Conservation (phyloP, 73 alveolate species). For the Tetrahymena thermophila region DNA sequence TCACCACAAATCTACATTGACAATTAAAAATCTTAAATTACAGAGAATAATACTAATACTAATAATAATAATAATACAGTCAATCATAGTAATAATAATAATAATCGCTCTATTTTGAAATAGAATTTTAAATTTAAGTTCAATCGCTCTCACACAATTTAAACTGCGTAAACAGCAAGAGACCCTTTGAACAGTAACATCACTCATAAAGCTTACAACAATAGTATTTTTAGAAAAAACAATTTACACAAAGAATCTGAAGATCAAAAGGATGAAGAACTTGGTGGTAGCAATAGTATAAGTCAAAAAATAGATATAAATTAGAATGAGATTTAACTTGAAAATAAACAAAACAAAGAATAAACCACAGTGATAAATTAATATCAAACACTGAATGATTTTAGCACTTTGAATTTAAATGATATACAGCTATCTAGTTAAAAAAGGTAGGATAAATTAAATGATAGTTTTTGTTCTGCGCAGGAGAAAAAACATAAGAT, state of each 20-base stretch:
- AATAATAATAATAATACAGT: not conserved
- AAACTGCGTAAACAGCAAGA: not conserved
- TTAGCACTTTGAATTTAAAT: not conserved
- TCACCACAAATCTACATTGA: not conserved
- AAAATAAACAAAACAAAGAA: not conserved
- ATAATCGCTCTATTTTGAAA: not conserved
- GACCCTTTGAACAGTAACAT: not conserved
- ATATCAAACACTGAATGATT: not conserved
- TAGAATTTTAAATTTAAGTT: too few species aligned
- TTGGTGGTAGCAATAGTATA: not conserved
- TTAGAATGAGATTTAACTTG: not conserved
- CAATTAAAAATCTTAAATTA: too few species aligned
- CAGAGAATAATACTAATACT: too few species aligned
- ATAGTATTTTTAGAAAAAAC: not conserved
- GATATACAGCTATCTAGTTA: not conserved
- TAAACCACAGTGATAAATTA: not conserved
- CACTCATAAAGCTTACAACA: not conserved
- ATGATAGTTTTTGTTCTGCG: not conserved
- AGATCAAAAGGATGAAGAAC: not conserved
- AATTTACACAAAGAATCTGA: not conserved
- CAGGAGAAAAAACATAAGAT: not conserved
- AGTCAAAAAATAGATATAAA: not conserved
- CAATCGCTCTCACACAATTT: not conserved
- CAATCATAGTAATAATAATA: too few species aligned
- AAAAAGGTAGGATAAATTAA: not conserved